Evolutionary conservation across 106 monocot genomes (phyloP), one percentile per base, ranked within the genome.

Genomic region (Dendrobium officinale): DNA sequence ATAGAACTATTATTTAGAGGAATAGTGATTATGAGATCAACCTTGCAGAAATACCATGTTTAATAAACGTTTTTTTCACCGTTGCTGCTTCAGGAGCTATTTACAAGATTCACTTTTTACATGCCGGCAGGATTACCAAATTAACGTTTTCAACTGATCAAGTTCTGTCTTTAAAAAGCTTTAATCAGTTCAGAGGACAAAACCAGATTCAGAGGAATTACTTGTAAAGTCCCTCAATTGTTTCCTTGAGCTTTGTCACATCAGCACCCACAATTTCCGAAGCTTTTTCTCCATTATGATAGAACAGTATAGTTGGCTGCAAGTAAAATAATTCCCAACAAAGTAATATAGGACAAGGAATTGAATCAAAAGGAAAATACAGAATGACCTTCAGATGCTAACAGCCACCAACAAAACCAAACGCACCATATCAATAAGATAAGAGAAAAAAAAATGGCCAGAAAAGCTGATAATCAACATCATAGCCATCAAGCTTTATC

Each of bases 191-290:
- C 19, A n/a, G n/a, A 61, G n/a, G 9, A 20, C n/a, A 20, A 61
- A 61, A 61, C 22, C 61, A 61, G 61, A 22, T 22, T n/a, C 22
- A 22, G 20, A 61, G 19, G 61, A 74, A 40, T 77, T 82, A 82
- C 82, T 82, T 82, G 70, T 82, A 82, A 67, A 82, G 82, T n/a
- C 67, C 33, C 49, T 82, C 82, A 51, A 77, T 82, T 41, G 66
- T 68, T 6, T 77, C 22, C 70, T 78, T 78, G 31, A 82, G 76
- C 47, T 40, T 47, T 49, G 66, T 10, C 48, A 48, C 54, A 72
- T 82, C 82, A 51, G 82, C 82, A 78, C 82, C 82, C 70, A 82
- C 77, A 75, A 82, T 78, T 82, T 82, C 77, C 42, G 68, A 49
- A 54, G 82, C 77, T 40, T 77, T 82, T 72, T 78, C 70, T 6